Conservation (phyloP, 225 moss, liverwort and hornwort species). For the Takakia lepidozioides region DNA sequence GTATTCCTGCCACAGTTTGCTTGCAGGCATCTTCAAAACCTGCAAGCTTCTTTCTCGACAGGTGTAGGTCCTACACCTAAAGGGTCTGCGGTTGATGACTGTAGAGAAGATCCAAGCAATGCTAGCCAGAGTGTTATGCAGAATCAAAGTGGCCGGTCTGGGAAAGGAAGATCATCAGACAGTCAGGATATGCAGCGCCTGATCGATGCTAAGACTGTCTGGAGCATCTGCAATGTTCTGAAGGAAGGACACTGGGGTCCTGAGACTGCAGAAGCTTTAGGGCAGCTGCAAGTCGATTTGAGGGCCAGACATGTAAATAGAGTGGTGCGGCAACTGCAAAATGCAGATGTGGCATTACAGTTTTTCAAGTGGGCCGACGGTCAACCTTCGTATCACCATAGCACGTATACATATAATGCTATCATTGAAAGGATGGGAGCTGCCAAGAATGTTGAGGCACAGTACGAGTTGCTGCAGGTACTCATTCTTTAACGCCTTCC, state of each 20-base stretch:
- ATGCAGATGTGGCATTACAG: conserved; percentile 16
- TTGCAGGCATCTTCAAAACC: too few relatives aligned
- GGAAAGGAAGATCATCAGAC: too few relatives aligned
- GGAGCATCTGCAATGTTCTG: conserved; percentile 21
- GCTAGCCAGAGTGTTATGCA: too few relatives aligned
- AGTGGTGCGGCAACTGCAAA: conserved; percentile 22
- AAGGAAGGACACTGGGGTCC: conserved; percentile 18
- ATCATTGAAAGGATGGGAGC: conserved; percentile 40
- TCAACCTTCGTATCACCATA: conserved; percentile 22
- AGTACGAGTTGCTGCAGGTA: conserved; percentile 35
- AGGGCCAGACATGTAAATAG: conserved; percentile 33
- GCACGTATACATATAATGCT: conserved; percentile 32
- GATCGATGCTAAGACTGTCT: conserved; percentile 21
- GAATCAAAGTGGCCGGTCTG: too few relatives aligned
- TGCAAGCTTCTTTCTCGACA: too few relatives aligned
- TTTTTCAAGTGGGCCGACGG: conserved; percentile 34
- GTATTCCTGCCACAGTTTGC: too few relatives aligned
- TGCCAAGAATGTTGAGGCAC: conserved; percentile 28
- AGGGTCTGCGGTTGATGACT: too few relatives aligned
- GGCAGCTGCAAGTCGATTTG: conserved; percentile 24
- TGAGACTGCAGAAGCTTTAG: conserved; percentile 22
- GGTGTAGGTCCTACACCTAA: too few relatives aligned
- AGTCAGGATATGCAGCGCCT: too few relatives aligned
- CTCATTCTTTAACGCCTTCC: too few relatives aligned
- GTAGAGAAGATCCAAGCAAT: too few relatives aligned